Conservation (phyloP, 2,329 filamentous ascomycete genomes). For the Drechmeria coniospora region DNA sequence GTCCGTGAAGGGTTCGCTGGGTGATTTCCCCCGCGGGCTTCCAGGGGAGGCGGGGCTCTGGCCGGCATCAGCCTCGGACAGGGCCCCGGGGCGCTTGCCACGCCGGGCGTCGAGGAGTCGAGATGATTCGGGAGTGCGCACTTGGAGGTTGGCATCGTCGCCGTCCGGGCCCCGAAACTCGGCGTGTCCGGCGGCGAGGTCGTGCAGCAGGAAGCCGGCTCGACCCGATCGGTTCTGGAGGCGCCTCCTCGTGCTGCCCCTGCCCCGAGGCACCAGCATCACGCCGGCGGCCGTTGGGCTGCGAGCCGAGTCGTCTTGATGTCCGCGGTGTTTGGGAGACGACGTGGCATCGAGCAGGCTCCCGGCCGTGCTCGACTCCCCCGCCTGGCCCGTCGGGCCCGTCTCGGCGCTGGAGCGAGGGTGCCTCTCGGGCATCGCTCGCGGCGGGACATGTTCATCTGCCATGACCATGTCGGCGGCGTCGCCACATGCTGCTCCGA, state of each 20-base stretch:
- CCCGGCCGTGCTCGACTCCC: constrained; percentile 22
- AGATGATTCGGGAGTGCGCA: constrained; percentile 1
- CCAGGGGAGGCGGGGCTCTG: not conserved
- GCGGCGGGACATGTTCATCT: constrained; percentile 7
- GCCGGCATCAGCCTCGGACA: not conserved
- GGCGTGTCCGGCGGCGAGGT: constrained; percentile 20
- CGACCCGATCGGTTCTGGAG: constrained; percentile 29
- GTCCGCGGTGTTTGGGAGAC: not conserved
- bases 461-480: constrained; percentile 10
- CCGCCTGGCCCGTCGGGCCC: too few relatives aligned
- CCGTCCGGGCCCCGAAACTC: constrained; percentile 16
- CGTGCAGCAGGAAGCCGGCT: constrained; percentile 37
- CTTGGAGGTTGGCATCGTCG: constrained; percentile 8
- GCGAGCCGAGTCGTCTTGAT: not conserved
- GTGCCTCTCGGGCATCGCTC: constrained; percentile 5
- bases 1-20: not conserved
- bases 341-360: constrained; percentile 3
- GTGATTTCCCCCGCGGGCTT: not conserved
- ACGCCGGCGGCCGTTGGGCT: constrained; percentile 5
- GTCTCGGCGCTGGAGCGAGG: constrained; percentile 21
- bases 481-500: constrained; percentile 9
- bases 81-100: not conserved
- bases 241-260: constrained; percentile 14
- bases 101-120: not conserved
- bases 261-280: constrained; percentile 8